These are phyloP conservation scores for Fusarium citri DNA, from an alignment of 2,329 filamentous ascomycete species.

Conservation along the genomic window DNA sequence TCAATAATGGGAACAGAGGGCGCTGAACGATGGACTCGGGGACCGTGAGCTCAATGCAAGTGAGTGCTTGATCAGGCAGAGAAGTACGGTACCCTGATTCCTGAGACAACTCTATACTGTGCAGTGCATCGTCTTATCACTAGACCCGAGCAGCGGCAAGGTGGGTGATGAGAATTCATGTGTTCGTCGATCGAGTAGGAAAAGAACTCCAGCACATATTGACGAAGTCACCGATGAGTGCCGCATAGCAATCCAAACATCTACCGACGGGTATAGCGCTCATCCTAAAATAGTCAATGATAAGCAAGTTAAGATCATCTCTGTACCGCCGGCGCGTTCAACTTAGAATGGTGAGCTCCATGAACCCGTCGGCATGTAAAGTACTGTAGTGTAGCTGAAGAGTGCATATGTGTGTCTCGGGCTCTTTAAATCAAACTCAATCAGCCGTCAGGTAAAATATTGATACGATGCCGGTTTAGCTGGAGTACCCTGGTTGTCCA, in stretches of 20 bases:
- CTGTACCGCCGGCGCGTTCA: background rate
- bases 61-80: conserved; percentile 32
- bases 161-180: background rate
- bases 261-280: background rate
- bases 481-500: conserved; percentile 3
- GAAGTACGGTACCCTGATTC: conserved; percentile 19
- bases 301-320: background rate
- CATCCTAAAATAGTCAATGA: background rate
- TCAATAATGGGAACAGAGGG: conserved; percentile 20
- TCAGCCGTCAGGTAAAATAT: conserved; percentile 9
- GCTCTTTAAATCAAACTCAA: conserved; percentile 12
- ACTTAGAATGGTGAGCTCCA: background rate
- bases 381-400: background rate
- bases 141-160: background rate
- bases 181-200: too few relatives aligned
- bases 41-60: conserved; percentile 12
- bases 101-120: conserved; percentile 15
- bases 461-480: background rate
- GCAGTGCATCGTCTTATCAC: background rate
- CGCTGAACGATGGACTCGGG: conserved; percentile 30
- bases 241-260: background rate
- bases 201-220: too few relatives aligned
- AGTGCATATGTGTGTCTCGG: conserved; percentile 13
- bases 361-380: background rate
- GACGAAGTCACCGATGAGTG: background rate